Evolutionary conservation across 108 stramenopile species (phyloP), one percentile per base, ranked within the genome.

Genomic region (Skeletonema marinoi): DNA sequence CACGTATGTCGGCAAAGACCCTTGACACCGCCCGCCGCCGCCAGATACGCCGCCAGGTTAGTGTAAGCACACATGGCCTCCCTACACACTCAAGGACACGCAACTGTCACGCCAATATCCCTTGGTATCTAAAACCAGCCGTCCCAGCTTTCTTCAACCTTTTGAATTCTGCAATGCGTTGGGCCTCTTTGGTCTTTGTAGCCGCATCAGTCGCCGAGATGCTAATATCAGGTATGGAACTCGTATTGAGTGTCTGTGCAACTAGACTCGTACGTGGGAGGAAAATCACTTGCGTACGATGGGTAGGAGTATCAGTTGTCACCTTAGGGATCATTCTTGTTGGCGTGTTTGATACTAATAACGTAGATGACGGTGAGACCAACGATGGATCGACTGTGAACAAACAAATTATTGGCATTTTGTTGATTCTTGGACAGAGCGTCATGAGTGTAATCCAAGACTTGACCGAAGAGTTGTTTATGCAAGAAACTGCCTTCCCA

Each of bases 201-300:
- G 67, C 78, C 21, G 84, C 87, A 1, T 85, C 82, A 19, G 78
- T 77, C 8, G 84, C 85, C 3, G 87, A 88, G 65, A 88, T 85
- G 73, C 65, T 88, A 12, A 88, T 85, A 3, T 67, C 71, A 29
- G 87, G 87, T 3, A 35, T 80, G 41, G 87, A 88, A 56, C 46
- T 88, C 16, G 61, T 75, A 3, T 56, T 87, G 35, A 85, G 83
- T 38, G 59, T 70, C 14, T 10, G 81, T 29, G 86, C 78, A 16
- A 68, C 83, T 0, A 7, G 84, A 31, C 17, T 64, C 1, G 13
- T 85, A 4, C 76, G 86, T n/a, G 66, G 71, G 19, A 51, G 86
- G 46, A 44, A 11, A 14, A 68, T 87, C 3, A 58, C 82, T 0
- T 31, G 0, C 32, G 10, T 48, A 19, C 68, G 87, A 16, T 88